Evolutionary conservation across 2,329 filamentous ascomycete genomes (phyloP).

Genomic region (Fusarium fujikuroi): DNA sequence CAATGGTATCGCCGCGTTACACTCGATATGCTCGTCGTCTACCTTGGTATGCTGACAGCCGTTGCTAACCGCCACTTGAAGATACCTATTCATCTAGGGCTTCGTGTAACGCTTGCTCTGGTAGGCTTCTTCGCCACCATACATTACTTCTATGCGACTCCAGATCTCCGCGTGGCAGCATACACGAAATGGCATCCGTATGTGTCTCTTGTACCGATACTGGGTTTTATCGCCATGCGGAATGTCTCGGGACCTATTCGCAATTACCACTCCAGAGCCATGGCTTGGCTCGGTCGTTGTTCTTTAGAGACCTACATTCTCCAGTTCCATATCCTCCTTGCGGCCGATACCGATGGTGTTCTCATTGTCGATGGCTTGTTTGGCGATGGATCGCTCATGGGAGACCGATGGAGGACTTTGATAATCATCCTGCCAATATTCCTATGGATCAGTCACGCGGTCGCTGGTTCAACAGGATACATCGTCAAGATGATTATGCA

Average conservation of each 20-base stretch:
- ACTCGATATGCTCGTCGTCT: conserved; percentile 65
- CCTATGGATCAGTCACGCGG: conserved; percentile 37
- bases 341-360: conserved; percentile 64
- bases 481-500: conserved; percentile 37
- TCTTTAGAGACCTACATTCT: conserved; percentile 69
- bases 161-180: neutral
- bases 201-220: conserved; percentile 63
- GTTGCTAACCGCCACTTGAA: conserved; percentile 37
- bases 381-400: conserved; percentile 35
- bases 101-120: conserved; percentile 40
- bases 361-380: conserved; percentile 49
- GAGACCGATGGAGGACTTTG: conserved; percentile 43
- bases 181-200: conserved; percentile 64
- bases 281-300: conserved; percentile 63
- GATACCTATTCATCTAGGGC: neutral
- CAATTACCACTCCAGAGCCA: conserved; percentile 49
- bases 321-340: conserved; percentile 70
- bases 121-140: conserved; percentile 41
- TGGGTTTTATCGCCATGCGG: conserved; percentile 62
- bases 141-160: neutral
- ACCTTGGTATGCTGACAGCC: conserved; percentile 61
- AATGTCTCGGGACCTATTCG: conserved; percentile 49
- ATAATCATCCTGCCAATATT: conserved; percentile 40
- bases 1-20: conserved; percentile 59
- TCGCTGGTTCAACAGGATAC: conserved; percentile 30